Base-by-base conservation (phyloP, 768 basidiomycete genomes). In the Amanita pallidorosea region DNA sequence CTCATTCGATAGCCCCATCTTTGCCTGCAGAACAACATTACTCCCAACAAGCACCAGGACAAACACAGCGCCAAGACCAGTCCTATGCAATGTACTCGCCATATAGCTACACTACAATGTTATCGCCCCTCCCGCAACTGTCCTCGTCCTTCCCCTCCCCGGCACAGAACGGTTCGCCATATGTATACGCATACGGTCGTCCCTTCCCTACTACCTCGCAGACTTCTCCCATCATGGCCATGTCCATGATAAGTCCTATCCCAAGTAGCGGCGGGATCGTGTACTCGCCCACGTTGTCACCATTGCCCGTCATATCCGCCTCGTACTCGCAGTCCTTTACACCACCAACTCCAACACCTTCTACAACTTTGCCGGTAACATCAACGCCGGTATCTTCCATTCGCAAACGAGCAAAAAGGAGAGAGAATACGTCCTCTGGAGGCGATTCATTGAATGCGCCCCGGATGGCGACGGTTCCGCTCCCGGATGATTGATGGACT, bases 381-480 rank as follows among this genome's bases (percentile, higher is more conserved):
- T 27, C 37, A 3, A 9, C 47, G 13, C 33, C 33, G 33, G 13
- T 33, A 11, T 7, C 47, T 37, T 41, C 47, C n/a, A 25, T 35
- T 27, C 17, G 38, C 11, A 50, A 20, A 33, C 27, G 40, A 13
- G 11, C 36, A 41, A 42, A 27, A 18, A 20, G 15, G 29, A 35
- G 37, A 11, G 33, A 33, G 33, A 33, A 13, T 33, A 5, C 12
- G 33, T 33, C 33, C 33, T 12, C 33, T 33, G 33, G 12, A 7
- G 20, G 18, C 2, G 25, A 8, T 17, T 34, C 49, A 9, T 15
- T 42, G 7, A 43, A 41, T 23, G 49, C 49, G 20, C 49, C 49
- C 43, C 25, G 49, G 33, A 34, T 50, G 41, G 20, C 20, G 18
- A 50, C 49, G 1, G 41, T 50, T 15, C 49, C 49, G 12, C 49